Evolutionary conservation across 108 stramenopile species (phyloP).

Genomic region (Bacterosira constricta): DNA sequence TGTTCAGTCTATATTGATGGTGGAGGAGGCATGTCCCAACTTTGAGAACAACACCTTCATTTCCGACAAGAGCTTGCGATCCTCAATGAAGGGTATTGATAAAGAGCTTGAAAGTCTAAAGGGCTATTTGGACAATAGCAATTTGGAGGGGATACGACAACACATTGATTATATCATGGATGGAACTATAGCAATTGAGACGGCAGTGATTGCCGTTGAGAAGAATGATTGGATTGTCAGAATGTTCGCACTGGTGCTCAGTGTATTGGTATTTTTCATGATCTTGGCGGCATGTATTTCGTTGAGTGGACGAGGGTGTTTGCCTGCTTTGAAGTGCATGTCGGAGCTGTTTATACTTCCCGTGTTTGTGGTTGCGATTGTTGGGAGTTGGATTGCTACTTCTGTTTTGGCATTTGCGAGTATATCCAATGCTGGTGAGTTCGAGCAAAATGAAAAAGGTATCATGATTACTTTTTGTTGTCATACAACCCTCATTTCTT

Average conservation of each 20-base stretch:
- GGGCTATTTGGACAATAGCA: conserved; percentile 11
- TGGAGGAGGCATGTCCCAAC: conserved; percentile 33
- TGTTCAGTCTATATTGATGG: conserved; percentile 10
- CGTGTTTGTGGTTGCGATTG: conserved; percentile 26
- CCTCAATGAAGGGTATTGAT: conserved; percentile 1
- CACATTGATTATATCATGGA: conserved; percentile 24
- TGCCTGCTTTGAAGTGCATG: conserved; percentile 31
- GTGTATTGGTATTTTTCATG: conserved; percentile 33
- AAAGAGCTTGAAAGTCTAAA: conserved; percentile 14
- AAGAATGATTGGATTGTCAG: conserved; percentile 43
- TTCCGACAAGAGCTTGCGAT: conserved; percentile 3
- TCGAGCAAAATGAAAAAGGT: neutral
- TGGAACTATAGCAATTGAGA: conserved; percentile 17
- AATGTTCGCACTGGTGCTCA: conserved; percentile 28
- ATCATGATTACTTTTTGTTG: too few species aligned
- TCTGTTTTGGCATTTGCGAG: conserved; percentile 20
- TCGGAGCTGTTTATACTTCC: conserved; percentile 32
- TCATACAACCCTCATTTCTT: neutral
- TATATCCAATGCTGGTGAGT: conserved; percentile 39
- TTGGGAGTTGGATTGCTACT: conserved; percentile 22
- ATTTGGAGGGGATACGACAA: conserved; percentile 26
- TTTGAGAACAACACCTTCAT: conserved; percentile 17
- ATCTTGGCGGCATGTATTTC: conserved; percentile 20
- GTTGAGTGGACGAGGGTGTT: neutral
- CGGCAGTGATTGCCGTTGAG: conserved; percentile 12